Evolutionary conservation across 2,329 filamentous ascomycete genomes (phyloP), one percentile per base, ranked within the genome.

Genomic region (Sclerotinia spermophila): DNA sequence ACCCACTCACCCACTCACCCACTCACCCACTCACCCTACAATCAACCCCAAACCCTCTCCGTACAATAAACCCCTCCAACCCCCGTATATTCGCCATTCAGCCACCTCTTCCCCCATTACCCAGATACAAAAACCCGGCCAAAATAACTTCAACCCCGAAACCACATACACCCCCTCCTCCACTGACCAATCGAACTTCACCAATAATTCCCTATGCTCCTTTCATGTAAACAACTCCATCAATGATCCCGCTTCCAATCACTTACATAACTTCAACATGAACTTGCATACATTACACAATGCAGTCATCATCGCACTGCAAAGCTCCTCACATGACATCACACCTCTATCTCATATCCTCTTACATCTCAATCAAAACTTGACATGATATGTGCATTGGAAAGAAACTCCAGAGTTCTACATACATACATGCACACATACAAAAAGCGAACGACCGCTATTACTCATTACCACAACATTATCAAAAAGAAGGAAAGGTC

Each of bases 381-480:
- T 40, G 21, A 65, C 11, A 38, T 40, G 30, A 65, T 51, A 67
- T 44, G 19, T 67, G 5, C 33, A 55, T 35, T 15, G 19, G 38
- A 35, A 58, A 58, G 27, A 19, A n/a, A 19, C 53, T 24, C 15
- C 24, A 35, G n/a, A 40, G 15, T 61, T 48, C n/a, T 40, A 38
- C 55, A n/a, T 68, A 55, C 45, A 44, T 68, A 44, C 33, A 45
- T 65, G 27, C 33, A 40, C 38, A 51, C 44, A 61, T 13, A 58
- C 55, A 61, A 27, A 27, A n/a, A 59, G 38, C 27, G 35, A 40
- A 35, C 19, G 10, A 45, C 35, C 38, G 45, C 24, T 65, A 69
- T 69, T 69, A 69, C 55, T 69, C 48, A 69, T 69, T 69, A 69
- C 60, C 38, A 35, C 42, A 21, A 33, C 45, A n/a, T 51, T 2